phyloP scores from a whole-genome alignment of 2,329 filamentous ascomycete genomes.

The Fusarium oligoseptatum region DNA sequence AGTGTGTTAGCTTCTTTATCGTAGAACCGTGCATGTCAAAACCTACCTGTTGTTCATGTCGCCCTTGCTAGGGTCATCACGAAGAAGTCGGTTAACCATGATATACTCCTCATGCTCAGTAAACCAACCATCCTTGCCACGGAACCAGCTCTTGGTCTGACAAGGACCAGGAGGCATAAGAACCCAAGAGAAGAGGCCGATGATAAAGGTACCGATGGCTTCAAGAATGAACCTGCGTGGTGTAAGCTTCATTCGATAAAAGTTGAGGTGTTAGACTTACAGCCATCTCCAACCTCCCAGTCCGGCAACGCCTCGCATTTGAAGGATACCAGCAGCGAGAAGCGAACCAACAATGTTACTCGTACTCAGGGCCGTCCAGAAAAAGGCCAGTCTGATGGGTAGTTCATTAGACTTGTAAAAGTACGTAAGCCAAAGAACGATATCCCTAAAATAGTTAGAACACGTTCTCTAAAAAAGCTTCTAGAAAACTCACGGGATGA shows the following conservation, averaged over 20 bases:
- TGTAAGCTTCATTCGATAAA: not conserved
- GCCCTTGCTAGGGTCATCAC: conserved; percentile 72
- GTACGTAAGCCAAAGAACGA: conserved; percentile 78
- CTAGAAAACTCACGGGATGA: conserved; percentile 57
- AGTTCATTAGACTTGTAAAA: conserved; percentile 81
- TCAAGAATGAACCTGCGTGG: conserved; percentile 64
- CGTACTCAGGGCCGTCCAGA: conserved; percentile 76
- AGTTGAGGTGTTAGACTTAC: conserved; percentile 29
- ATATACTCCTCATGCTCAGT: conserved; percentile 71
- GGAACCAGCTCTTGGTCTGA: conserved; percentile 68
- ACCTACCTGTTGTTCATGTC: conserved; percentile 70
- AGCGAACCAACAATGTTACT: conserved; percentile 66
- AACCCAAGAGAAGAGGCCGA: conserved; percentile 59
- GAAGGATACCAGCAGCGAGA: conserved; percentile 60
- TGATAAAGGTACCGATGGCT: conserved; percentile 55
- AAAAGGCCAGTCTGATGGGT: conserved; percentile 73
- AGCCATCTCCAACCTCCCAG: conserved; percentile 58
- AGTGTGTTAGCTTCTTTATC: conserved; percentile 45
- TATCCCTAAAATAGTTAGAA: conserved; percentile 48
- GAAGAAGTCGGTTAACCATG: conserved; percentile 70
- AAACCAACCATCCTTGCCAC: conserved; percentile 73
- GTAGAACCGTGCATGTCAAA: fast-evolving
- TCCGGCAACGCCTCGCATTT: conserved; percentile 53
- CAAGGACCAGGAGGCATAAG: conserved; percentile 61
- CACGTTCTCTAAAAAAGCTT: fast-evolving